phyloP scores from a whole-genome alignment of 23 red algal genomes.

The Agarophyton chilense region DNA sequence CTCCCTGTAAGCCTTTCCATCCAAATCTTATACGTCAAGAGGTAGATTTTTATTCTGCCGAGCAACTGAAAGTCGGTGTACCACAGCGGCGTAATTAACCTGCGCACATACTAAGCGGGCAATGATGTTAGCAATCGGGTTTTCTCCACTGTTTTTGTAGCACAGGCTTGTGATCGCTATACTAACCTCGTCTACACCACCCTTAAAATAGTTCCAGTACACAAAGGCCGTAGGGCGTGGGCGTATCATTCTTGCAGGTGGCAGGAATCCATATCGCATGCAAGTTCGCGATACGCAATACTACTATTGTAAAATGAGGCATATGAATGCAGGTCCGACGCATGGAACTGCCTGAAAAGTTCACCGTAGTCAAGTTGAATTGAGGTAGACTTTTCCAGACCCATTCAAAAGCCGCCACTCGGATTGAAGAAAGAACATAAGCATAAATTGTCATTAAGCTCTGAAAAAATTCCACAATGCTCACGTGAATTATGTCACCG shows the following conservation, averaged over 20 bases:
- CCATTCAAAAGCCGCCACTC: neutral
- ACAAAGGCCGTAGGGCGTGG: neutral
- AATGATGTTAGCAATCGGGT: neutral
- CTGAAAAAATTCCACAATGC: neutral
- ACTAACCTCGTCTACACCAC: slow-evolving; percentile 14
- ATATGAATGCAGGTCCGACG: slow-evolving; percentile 2
- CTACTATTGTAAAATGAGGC: slow-evolving; percentile 8
- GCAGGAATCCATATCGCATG: neutral
- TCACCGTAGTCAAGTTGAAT: neutral
- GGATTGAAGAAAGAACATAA: neutral
- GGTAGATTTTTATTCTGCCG: neutral
- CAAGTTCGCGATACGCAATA: neutral
- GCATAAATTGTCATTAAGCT: neutral
- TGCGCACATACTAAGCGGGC: neutral
- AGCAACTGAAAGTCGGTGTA: neutral
- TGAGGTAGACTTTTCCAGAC: neutral
- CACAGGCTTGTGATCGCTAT: neutral
- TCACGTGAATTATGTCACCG: neutral
- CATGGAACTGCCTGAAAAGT: neutral
- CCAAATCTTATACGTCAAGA: neutral
- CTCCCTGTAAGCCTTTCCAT: neutral
- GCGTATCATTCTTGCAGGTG: slow-evolving; percentile 8
- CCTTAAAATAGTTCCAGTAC: slow-evolving; percentile 18
- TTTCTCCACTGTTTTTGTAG: neutral
- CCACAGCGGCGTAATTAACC: slow-evolving; percentile 13